Base-by-base conservation (phyloP, 768 basidiomycete species). In the Pleurotus platypus region DNA sequence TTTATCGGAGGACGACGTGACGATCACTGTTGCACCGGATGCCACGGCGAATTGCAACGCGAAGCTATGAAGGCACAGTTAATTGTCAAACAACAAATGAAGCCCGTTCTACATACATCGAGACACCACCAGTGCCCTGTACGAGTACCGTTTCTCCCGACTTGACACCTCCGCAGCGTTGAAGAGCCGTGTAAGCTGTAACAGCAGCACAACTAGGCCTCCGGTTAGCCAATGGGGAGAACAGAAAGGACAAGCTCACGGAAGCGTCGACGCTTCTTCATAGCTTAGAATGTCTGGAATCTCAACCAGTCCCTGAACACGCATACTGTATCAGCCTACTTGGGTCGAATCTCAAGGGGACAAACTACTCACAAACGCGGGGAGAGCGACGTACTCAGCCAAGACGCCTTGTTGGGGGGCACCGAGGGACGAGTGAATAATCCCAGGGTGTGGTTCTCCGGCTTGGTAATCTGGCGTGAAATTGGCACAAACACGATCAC, bases 131-230 rank as follows among this genome's bases (percentile, higher is more conserved):
- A 0, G 77, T 79, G 24, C 78, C 77, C 26, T 73, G 71, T 13
- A 79, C 67, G 48, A 78, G 73, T 8, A 81, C 77, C 2, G 70
- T 75, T 57, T 82, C 78, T 6, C 81, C 81, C 7, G 72, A 75
- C 61, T 78, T 75, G 57, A 81, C 60, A 15, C 73, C 67, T 5
- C 61, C 56, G 1, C 67, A 61, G 2, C 75, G 76, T 60, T 70
- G 62, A 55, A 81, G 65, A 12, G 74, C 76, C 56, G 74, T 79
- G 69, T 80, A 83, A 2, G 82, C 78, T 0, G 80, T 83, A 47
- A 82, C 61, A 3, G 73, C 79, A 7, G 79, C 78, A 57, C 73
- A 78, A 15, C 69, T 73, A 20, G 2, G 2, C 30, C 7, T 11
- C 30, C 9, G 2, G 9, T 35, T 35, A 35, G 30, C 30, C 2